These are phyloP conservation scores for Dentipellis fragilis DNA, from an alignment of 768 basidiomycete genomes.

Conservation along the genomic window DNA sequence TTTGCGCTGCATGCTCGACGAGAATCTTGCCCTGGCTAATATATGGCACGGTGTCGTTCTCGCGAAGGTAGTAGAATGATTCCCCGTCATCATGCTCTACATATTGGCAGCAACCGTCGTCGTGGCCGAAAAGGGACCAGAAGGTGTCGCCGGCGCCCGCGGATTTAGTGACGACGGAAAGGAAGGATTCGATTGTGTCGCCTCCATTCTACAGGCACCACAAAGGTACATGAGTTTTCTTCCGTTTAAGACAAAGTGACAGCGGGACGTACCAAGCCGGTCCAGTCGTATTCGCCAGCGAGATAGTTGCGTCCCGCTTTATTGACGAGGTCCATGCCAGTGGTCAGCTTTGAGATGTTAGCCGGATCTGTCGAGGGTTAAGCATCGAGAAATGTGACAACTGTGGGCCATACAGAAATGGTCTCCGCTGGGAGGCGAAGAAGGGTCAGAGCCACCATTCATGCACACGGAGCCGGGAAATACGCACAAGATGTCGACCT, in stretches of 20 bases:
- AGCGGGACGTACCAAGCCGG: slow-evolving; percentile 4
- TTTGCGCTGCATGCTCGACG: neutral
- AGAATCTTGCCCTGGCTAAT: neutral
- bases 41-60: neutral
- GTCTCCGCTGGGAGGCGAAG: neutral
- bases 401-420: neutral
- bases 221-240: neutral
- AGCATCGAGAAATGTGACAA: neutral
- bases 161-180: slow-evolving; percentile 10
- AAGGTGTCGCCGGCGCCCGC: slow-evolving; percentile 16
- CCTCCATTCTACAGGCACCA: neutral
- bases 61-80: slow-evolving; percentile 1
- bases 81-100: neutral
- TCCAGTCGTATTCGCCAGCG: slow-evolving; percentile 22
- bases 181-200: slow-evolving; percentile 10
- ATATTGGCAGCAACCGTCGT: slow-evolving; percentile 1
- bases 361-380: slow-evolving; percentile 8
- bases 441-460: neutral
- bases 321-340: slow-evolving; percentile 8
- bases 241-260: neutral
- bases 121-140: slow-evolving; percentile 22
- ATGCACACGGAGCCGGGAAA: neutral
- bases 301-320: slow-evolving; percentile 12
- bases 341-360: slow-evolving; percentile 13
- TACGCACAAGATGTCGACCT: neutral